Conservation (phyloP, 208 protist species). For the Crithidia fasciculata region DNA sequence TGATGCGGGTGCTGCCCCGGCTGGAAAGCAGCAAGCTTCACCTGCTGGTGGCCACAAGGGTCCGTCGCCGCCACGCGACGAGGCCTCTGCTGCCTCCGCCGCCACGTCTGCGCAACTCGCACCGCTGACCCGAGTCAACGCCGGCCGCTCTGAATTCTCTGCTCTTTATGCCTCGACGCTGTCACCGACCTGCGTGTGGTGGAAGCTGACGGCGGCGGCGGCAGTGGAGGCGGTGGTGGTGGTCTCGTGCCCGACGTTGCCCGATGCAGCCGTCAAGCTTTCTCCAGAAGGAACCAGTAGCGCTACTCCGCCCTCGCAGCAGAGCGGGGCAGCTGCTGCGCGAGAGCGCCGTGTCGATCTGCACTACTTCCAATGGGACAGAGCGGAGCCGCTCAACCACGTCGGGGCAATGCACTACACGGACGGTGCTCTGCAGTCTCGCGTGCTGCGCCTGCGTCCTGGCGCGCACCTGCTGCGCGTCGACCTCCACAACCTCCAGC, state of each 20-base stretch:
- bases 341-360: conserved; percentile 40
- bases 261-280: conserved; percentile 1
- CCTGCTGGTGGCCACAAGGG: background rate
- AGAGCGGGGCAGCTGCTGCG: background rate
- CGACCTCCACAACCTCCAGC: conserved; percentile 49
- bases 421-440: conserved; percentile 42
- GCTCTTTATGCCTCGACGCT: background rate
- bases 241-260: conserved; percentile 21
- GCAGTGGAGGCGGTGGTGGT: conserved; percentile 30
- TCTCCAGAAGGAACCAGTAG: no score
- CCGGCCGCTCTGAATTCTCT: no score
- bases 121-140: no score
- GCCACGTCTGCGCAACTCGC: no score
- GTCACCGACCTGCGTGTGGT: conserved; percentile 26
- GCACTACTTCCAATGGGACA: conserved; percentile 70
- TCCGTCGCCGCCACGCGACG: background rate
- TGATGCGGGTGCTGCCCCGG: background rate
- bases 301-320: background rate
- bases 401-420: conserved; percentile 47
- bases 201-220: conserved; percentile 25
- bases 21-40: background rate
- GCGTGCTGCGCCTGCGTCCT: conserved; percentile 39
- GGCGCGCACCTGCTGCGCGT: conserved; percentile 75
- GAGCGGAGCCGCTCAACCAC: conserved; percentile 64
- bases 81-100: background rate